Conservation (phyloP, 331 rosid species). For the Spiraea crenata region DNA sequence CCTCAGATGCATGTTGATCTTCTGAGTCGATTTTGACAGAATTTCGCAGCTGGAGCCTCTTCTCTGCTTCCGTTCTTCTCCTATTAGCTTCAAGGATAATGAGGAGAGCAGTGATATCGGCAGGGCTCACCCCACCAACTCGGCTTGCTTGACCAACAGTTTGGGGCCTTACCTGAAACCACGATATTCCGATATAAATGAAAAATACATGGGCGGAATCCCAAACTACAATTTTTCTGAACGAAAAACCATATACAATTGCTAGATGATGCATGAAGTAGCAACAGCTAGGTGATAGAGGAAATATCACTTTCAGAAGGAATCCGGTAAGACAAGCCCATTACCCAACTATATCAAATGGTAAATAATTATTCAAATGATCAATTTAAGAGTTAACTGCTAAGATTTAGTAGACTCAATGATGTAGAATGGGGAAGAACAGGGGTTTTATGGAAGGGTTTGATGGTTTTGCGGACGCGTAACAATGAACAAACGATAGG, state of each 20-base stretch:
- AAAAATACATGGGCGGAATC: neutral
- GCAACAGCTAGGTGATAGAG: neutral
- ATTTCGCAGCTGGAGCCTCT: slow-evolving; percentile 51
- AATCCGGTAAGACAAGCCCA: neutral
- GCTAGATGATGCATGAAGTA: neutral
- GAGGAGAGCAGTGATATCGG: slow-evolving; percentile 88
- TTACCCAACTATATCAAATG: neutral
- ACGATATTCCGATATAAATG: neutral
- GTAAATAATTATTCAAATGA: neutral
- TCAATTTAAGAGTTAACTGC: neutral
- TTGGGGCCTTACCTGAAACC: slow-evolving; percentile 87
- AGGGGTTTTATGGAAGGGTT: too few species aligned
- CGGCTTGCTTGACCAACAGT: slow-evolving; percentile 96
- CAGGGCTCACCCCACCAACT: slow-evolving; percentile 98
- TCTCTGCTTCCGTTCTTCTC: slow-evolving; percentile 65
- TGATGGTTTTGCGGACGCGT: too few species aligned
- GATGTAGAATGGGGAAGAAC: too few species aligned
- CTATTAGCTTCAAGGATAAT: slow-evolving; percentile 73
- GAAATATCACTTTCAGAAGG: neutral
- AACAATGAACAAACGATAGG: too few species aligned
- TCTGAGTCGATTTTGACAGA: slow-evolving; percentile 39
- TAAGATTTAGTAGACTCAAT: neutral
- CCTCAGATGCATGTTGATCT: slow-evolving; percentile 40
- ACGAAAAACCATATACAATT: neutral
- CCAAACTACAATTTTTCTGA: neutral